Base-by-base conservation (phyloP, 192 early-diverging fungal species). In the Linnemannia elongata region DNA sequence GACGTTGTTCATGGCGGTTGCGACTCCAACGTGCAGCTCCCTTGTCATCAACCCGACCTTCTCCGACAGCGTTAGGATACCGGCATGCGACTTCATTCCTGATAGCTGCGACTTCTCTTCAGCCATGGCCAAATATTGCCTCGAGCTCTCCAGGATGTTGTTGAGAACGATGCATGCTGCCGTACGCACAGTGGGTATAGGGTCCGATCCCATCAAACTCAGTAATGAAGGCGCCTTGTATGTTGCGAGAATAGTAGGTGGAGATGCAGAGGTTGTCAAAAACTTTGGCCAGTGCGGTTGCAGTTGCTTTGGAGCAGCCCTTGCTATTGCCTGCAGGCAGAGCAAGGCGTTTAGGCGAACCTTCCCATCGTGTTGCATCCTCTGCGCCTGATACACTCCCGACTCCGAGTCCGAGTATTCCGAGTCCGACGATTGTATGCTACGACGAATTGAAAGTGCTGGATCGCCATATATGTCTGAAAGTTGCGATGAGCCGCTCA, bases 201-300 rank as follows among this genome's bases (percentile, higher is more conserved):
- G 89, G 47, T 93, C 92, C 72, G 83, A 90, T n/a, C 86, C 39
- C n/a, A 92, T 74, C 7, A 92, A 44, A 5, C 87, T 88, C 24
- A 93, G 75, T 12, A 93, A 77, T n/a, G 91, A 91, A 6, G 88
- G 82, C 6, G 89, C 24, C 39, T 88, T 82, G 57, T 75, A 55
- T 24, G 57, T 42, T 54, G 38, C 74, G 24, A 74, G 74, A 20
- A 45, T 49, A 38, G 81, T 70, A 24, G 73, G 80, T 45, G 55
- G 75, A 66, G 70, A 80, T 72, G 42, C 84, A 10, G 83, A 85
- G 33, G 89, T 88, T 5, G 90, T 91, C 27, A 93, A 54, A 71
- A 93, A 92, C 55, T 85, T 89, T 52, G 83, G 81, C 92, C 92
- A 93, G 60, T 92, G 82, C 5, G 90, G 91, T 60, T 93, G 90